phyloP scores from a whole-genome alignment of 2,329 filamentous ascomycete genomes.

The Neopestalotiopsis clavispora region DNA sequence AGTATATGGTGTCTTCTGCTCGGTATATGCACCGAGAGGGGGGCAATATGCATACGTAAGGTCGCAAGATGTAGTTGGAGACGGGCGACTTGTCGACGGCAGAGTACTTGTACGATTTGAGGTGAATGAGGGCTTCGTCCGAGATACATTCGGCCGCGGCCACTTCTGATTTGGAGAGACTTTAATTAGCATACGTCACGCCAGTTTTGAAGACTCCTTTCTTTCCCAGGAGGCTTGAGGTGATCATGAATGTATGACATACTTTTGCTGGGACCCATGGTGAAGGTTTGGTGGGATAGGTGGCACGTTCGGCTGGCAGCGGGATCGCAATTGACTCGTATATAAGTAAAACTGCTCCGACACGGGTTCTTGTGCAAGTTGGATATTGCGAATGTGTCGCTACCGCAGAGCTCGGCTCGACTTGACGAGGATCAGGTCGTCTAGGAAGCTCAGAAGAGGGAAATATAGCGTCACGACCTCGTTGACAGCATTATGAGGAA shows the following conservation, averaged over 20 bases:
- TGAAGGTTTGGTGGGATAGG: constrained; percentile 3
- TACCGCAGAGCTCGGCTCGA: not conserved
- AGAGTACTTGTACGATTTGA: constrained; percentile 97
- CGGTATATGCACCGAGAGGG: constrained; percentile 7
- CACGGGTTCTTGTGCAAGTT: not conserved
- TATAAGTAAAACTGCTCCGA: not conserved
- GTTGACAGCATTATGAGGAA: not conserved
- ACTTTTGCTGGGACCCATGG: constrained; percentile 12
- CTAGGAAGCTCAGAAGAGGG: not conserved
- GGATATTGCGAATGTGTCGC: not conserved
- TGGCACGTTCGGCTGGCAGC: constrained; percentile 2
- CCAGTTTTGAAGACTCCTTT: not conserved
- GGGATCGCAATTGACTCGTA: constrained; percentile 8
- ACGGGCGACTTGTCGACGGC: constrained; percentile 94
- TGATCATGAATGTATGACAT: not conserved
- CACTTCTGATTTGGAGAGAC: constrained; percentile 42
- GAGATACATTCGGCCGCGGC: constrained; percentile 77
- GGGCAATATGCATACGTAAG: constrained; percentile 74
- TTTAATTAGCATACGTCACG: not conserved
- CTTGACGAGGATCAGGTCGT: not conserved
- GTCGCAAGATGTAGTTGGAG: constrained; percentile 90
- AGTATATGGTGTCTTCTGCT: constrained; percentile 24
- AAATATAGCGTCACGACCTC: not conserved
- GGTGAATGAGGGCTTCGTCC: constrained; percentile 86
- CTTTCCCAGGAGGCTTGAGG: not conserved